Conservation (phyloP, 305 asterid genomes). For the Rubia balearica region DNA sequence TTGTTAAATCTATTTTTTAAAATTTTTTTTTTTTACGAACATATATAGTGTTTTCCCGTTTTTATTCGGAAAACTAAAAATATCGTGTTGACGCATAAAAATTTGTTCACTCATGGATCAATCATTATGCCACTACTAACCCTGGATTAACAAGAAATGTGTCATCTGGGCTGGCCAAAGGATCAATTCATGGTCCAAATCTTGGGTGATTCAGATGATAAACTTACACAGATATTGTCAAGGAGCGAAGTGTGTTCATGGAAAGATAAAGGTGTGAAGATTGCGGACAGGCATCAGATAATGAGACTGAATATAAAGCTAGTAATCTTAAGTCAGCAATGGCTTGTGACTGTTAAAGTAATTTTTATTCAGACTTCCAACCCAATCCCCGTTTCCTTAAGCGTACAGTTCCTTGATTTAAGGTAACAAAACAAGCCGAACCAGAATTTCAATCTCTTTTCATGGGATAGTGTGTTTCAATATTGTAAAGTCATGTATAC, state of each 20-base stretch:
- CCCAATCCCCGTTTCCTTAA: slow-evolving; percentile 91
- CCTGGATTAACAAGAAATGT: no score
- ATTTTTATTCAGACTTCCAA: slow-evolving; percentile 83
- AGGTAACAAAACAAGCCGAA: slow-evolving; percentile 40
- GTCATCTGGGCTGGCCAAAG: slow-evolving; percentile 92
- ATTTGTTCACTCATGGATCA: no score
- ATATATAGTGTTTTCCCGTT: no score
- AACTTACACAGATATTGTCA: slow-evolving; percentile 54
- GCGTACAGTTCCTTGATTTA: slow-evolving; percentile 78
- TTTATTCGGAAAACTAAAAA: no score
- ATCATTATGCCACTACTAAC: no score
- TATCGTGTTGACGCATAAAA: no score
- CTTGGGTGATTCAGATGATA: slow-evolving; percentile 92
- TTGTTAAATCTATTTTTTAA: no score
- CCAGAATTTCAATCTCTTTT: background rate
- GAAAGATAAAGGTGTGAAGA: slow-evolving; percentile 85
- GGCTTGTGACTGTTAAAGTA: slow-evolving; percentile 76
- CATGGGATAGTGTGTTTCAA: background rate
- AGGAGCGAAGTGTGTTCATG: slow-evolving; percentile 61
- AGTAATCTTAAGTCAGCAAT: slow-evolving; percentile 96
- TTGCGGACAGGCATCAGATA: slow-evolving; percentile 74
- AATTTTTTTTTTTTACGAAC: no score
- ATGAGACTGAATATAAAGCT: slow-evolving; percentile 90
- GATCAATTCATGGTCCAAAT: slow-evolving; percentile 77
- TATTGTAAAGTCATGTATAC: no score